Evolutionary conservation across 192 early-diverging fungal genomes (phyloP).

Genomic region (Pilaira anomala): DNA sequence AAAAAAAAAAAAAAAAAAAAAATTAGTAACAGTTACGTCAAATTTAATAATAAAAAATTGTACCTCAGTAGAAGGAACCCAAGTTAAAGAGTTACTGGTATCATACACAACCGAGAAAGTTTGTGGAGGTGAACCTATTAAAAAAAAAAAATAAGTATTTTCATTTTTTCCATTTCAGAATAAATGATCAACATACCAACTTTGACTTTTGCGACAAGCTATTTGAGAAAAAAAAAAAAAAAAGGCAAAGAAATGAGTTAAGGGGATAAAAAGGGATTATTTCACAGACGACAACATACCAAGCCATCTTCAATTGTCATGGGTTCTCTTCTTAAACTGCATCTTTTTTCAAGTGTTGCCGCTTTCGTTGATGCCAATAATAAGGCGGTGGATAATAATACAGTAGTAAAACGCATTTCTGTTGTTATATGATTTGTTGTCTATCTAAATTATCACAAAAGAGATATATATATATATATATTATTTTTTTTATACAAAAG

Average conservation of each 20-base stretch:
- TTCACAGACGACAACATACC: constrained; percentile 16
- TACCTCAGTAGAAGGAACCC: constrained; percentile 29
- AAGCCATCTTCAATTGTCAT: constrained; percentile 31
- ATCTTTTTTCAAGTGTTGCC: constrained; percentile 20
- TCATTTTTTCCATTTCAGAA: background rate
- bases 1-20: constrained; percentile 3
- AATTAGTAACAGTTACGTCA: background rate
- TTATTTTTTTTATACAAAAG: no score
- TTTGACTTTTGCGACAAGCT: constrained; percentile 24
- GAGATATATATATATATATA: background rate
- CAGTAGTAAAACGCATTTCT: constrained; percentile 5
- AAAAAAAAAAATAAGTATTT: background rate
- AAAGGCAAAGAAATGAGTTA: background rate
- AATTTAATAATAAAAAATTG: background rate
- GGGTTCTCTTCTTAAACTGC: constrained; percentile 19
- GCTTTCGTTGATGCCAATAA: background rate
- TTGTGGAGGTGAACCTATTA: constrained; percentile 32
- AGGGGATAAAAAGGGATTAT: background rate
- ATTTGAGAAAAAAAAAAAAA: constrained; percentile 9
- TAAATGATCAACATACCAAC: constrained; percentile 18
- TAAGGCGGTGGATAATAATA: constrained; percentile 12
- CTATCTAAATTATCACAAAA: background rate
- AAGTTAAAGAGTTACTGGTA: constrained; percentile 30
- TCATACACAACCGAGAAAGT: constrained; percentile 28
- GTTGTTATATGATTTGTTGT: constrained; percentile 1